A percentile compares a stretch with the other conserved stretches of the same genome.
phyloP scores from a whole-genome alignment of 2,329 filamentous ascomycete genomes.

The Aspergillus hiratsukae region DNA sequence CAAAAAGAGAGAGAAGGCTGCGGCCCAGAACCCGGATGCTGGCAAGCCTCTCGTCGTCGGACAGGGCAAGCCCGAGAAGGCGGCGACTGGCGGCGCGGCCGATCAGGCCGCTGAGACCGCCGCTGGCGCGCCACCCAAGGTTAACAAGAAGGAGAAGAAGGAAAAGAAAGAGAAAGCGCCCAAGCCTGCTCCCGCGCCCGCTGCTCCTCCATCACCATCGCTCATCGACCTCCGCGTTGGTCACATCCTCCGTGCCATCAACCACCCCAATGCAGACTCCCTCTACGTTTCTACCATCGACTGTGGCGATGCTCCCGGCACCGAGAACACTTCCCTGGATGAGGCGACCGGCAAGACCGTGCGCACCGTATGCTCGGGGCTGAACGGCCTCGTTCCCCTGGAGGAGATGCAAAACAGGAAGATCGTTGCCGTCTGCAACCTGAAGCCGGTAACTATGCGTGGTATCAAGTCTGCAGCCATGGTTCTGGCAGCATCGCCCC shows the following conservation, averaged over 20 bases:
- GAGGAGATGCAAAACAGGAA: conserved; percentile 97
- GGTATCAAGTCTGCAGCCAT: conserved; percentile 78
- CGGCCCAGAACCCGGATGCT: conserved; percentile 30
- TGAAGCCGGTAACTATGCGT: conserved; percentile 99
- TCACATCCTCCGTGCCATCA: conserved; percentile 92
- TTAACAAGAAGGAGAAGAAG: conserved; percentile 51
- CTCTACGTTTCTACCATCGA: conserved; percentile 94
- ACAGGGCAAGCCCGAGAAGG: conserved; percentile 31
- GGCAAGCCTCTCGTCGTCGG: conserved; percentile 36
- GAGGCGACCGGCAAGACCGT: conserved; percentile 89
- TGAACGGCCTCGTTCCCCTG: conserved; percentile 87
- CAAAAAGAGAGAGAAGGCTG: conserved; percentile 87
- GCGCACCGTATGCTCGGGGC: conserved; percentile 92
- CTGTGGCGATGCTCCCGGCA: conserved; percentile 79
- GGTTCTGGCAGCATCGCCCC: conserved; percentile 93
- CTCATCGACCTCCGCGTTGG: conserved; percentile 95
- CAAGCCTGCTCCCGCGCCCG: conserved; percentile 64
- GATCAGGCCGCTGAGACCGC: conserved; percentile 45
- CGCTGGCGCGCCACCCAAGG: conserved; percentile 40
- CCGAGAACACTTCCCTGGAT: conserved; percentile 70
- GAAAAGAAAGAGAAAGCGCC: conserved; percentile 78
- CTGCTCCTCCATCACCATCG: conserved; percentile 73
- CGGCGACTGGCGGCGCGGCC: conserved; percentile 49
- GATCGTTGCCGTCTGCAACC: conserved; percentile 92
- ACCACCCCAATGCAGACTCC: conserved; percentile 94